Evolutionary conservation across 768 basidiomycete species (phyloP).

Genomic region (Tricholoma hemisulphureum): DNA sequence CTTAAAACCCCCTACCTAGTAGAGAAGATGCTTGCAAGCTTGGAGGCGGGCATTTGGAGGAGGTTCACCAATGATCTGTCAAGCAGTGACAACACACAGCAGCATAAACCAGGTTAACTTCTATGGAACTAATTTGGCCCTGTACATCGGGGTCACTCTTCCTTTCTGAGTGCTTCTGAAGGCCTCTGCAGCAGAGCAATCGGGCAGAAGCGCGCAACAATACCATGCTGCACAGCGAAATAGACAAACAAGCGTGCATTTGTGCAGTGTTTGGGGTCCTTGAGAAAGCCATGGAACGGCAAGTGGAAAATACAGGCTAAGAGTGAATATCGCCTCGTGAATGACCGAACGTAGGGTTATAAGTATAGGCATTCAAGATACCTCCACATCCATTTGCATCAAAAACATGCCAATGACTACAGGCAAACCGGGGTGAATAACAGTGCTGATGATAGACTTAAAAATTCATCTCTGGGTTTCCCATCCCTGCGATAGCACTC

Average conservation of each 20-base stretch:
- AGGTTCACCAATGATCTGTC: neutral
- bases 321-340: too few relatives aligned
- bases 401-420: neutral
- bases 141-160: neutral
- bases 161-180: neutral
- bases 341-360: neutral
- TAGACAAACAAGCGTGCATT: neutral
- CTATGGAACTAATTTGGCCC: neutral
- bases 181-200: neutral
- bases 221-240: neutral
- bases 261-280: neutral
- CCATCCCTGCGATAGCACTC: neutral
- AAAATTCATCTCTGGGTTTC: neutral
- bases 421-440: neutral
- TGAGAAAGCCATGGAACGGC: neutral
- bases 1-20: neutral
- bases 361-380: neutral
- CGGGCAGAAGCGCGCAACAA: neutral
- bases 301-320: neutral
- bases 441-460: neutral
- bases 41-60: neutral
- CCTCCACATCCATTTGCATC: neutral
- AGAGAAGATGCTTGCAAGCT: neutral
- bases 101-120: neutral
- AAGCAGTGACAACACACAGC: neutral